These are phyloP conservation scores for Diaporthe citriasiana DNA, from an alignment of 2,329 filamentous ascomycete species.

Conservation along the genomic window DNA sequence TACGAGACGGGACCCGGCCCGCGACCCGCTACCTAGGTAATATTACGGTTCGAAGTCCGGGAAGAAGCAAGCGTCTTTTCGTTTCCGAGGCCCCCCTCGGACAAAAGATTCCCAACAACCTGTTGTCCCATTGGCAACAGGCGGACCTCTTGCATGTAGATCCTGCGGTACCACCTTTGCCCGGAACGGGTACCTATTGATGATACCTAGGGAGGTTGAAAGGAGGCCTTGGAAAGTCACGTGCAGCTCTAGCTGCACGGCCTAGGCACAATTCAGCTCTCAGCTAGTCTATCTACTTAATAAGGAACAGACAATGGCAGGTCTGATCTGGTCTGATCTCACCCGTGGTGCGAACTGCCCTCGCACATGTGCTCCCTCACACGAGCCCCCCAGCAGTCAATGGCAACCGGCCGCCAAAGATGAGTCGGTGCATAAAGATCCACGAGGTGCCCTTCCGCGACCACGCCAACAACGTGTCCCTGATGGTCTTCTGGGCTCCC, in stretches of 20 bases:
- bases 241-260: conserved; percentile 25
- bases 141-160: conserved; percentile 6
- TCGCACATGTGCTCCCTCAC: conserved; percentile 14
- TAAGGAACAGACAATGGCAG: conserved; percentile 30
- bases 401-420: conserved; percentile 24
- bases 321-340: neutral
- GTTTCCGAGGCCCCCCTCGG: neutral
- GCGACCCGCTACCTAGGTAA: neutral
- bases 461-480: conserved; percentile 23
- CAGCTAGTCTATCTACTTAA: conserved; percentile 18
- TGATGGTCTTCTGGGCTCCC: conserved; percentile 31
- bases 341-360: neutral
- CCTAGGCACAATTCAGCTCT: conserved; percentile 27
- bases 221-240: conserved; percentile 20
- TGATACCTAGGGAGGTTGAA: conserved; percentile 1
- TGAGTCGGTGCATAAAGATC: conserved; percentile 33
- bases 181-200: too few relatives aligned
- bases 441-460: conserved; percentile 25
- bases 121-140: conserved; percentile 12
- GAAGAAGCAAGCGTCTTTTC: conserved; percentile 18
- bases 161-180: conserved; percentile 4
- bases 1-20: conserved; percentile 4
- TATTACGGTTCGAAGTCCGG: neutral
- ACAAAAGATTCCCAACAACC: neutral
- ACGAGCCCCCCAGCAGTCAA: neutral